A percentile compares a stretch with the other conserved stretches of the same genome.
These are phyloP conservation scores for Sequoiadendron giganteum DNA, from an alignment of 75 land plant genomes.

Conservation along the genomic window DNA sequence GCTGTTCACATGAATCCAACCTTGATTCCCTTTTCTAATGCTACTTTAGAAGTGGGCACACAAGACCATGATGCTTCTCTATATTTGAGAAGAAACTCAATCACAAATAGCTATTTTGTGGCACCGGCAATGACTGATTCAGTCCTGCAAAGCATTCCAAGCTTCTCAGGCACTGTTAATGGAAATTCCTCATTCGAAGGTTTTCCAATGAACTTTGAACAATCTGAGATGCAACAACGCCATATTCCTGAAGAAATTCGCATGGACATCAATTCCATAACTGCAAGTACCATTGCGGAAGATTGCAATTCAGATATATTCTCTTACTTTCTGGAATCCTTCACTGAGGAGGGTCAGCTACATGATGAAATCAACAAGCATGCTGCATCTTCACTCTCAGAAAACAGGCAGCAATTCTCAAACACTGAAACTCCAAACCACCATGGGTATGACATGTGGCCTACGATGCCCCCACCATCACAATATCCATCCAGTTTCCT, in stretches of 20 bases:
- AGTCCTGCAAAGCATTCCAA: neutral
- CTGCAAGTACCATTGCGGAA: neutral
- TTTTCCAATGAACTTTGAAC: neutral
- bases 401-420: neutral
- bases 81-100: slow-evolving; percentile 6
- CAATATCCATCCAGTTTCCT: neutral
- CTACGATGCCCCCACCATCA: neutral
- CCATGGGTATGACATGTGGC: neutral
- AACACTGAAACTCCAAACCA: neutral
- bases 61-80: neutral
- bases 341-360: neutral
- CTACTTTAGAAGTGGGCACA: neutral
- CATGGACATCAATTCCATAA: neutral
- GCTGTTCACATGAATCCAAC: neutral
- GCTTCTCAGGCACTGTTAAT: neutral
- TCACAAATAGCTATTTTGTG: slow-evolving; percentile 4
- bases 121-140: neutral
- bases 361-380: slow-evolving; percentile 4
- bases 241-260: neutral
- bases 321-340: slow-evolving; percentile 9
- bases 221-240: neutral
- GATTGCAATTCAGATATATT: slow-evolving; percentile 11
- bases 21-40: neutral
- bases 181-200: neutral
- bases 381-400: neutral